A percentile compares a stretch with the other conserved stretches of the same genome.
Evolutionary conservation across 352 stramenopile species (phyloP).

Genomic region (Phytopythium aichiense): DNA sequence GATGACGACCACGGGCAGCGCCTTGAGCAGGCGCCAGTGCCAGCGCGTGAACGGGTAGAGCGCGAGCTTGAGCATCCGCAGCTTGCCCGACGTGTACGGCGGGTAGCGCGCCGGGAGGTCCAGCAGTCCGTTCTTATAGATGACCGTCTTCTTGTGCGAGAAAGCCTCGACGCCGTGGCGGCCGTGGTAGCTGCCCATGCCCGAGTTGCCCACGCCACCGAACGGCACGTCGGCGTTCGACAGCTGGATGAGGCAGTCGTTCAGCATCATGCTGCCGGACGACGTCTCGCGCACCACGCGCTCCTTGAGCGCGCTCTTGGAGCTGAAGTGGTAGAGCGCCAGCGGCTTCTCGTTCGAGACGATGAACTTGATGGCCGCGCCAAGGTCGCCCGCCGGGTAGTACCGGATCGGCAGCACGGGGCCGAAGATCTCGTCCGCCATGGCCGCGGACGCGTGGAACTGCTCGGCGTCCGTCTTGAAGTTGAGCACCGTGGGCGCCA

Average conservation of each 20-base stretch:
- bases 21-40: conserved; percentile 33
- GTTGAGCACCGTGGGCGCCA: conserved; percentile 87
- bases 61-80: conserved; percentile 31
- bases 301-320: conserved; percentile 29
- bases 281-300: conserved; percentile 43
- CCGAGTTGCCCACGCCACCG: conserved; percentile 74
- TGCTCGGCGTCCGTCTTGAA: conserved; percentile 53
- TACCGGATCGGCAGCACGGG: conserved; percentile 92
- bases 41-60: conserved; percentile 46
- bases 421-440: conserved; percentile 95
- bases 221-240: conserved; percentile 68
- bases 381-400: conserved; percentile 33
- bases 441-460: conserved; percentile 50
- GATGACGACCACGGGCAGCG: conserved; percentile 18
- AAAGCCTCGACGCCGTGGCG: conserved; percentile 78
- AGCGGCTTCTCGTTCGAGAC: conserved; percentile 67
- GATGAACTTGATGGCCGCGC: conserved; percentile 33
- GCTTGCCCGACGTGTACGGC: conserved; percentile 33
- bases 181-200: conserved; percentile 83
- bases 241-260: conserved; percentile 82
- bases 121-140: conserved; percentile 60
- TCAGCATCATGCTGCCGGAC: conserved; percentile 60
- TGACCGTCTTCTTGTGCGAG: conserved; percentile 61
- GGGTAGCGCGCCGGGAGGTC: conserved; percentile 52
- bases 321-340: conserved; percentile 84